Conservation (phyloP, 2,329 filamentous ascomycete species). For the Chlorencoelia australis region DNA sequence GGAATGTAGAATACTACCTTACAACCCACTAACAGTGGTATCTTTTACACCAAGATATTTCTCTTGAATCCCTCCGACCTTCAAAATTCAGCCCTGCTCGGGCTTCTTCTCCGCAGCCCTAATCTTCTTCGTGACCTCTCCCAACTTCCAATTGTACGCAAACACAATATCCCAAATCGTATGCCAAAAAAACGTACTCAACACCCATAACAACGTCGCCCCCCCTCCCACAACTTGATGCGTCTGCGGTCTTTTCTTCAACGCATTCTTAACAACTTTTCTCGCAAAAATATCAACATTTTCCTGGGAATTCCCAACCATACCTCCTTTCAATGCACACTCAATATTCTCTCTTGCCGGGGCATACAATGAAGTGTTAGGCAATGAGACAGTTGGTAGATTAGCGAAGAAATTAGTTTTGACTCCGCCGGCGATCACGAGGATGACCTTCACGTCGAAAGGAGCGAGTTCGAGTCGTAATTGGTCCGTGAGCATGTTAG, state of each 20-base stretch:
- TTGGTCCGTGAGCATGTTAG: constrained; percentile 12
- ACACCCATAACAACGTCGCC: constrained; percentile 11
- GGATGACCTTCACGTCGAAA: constrained; percentile 15
- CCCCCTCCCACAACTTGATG: constrained; percentile 15
- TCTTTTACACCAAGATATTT: too few species aligned
- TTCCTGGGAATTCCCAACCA: constrained; percentile 1
- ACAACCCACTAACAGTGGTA: too few species aligned
- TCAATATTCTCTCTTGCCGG: constrained; percentile 15
- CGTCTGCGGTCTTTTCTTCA: constrained; percentile 15
- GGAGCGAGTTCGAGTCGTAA: constrained; percentile 16
- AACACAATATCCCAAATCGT: constrained; percentile 10
- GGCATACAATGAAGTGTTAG: constrained; percentile 13
- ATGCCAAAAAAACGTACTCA: constrained; percentile 10
- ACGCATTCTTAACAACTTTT: constrained; percentile 15
- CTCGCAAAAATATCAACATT: constrained; percentile 14
- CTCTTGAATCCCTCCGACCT: too few species aligned
- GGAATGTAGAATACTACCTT: too few species aligned
- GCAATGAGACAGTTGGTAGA: constrained; percentile 7
- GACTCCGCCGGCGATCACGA: constrained; percentile 14
- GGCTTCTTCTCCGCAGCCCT: constrained; percentile 7
- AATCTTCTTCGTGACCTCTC: constrained; percentile 6
- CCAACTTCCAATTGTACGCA: background rate
- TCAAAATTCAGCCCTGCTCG: too few species aligned
- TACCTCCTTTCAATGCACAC: constrained; percentile 3
- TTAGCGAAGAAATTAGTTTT: constrained; percentile 19